Evolutionary conservation across 352 stramenopile genomes (phyloP).

Genomic region (Pythium plurisporium): DNA sequence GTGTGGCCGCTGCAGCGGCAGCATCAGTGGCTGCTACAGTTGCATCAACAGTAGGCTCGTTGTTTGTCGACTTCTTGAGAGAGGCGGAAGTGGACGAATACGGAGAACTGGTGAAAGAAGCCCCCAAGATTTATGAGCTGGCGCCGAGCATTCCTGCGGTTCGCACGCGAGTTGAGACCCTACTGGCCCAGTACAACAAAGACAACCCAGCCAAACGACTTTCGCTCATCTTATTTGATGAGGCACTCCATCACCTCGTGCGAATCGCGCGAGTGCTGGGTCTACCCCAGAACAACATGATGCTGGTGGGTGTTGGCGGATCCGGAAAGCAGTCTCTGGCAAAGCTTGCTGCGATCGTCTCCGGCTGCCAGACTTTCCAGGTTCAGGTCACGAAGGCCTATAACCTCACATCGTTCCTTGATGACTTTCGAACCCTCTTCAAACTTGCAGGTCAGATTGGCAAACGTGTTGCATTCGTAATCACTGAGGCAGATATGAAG

Average conservation of each 20-base stretch:
- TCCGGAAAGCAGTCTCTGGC: conserved; percentile 98
- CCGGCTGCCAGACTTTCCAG: conserved; percentile 94
- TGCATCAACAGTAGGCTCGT: conserved; percentile 53
- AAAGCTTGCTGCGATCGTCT: conserved; percentile 95
- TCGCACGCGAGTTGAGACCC: conserved; percentile 89
- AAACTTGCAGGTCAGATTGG: conserved; percentile 95
- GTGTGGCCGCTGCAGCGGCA: too few species aligned
- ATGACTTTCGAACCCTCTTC: conserved; percentile 96
- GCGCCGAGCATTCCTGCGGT: conserved; percentile 92
- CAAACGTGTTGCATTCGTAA: conserved; percentile 97
- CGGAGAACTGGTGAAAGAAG: conserved; percentile 90
- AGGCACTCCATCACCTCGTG: conserved; percentile 95
- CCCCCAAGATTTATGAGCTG: conserved; percentile 97
- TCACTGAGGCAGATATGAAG: conserved; percentile 99
- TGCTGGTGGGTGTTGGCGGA: conserved; percentile 97
- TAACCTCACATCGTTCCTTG: conserved; percentile 96
- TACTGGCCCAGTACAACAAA: conserved; percentile 97
- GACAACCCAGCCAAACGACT: conserved; percentile 95
- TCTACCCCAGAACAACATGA: conserved; percentile 93
- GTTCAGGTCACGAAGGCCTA: conserved; percentile 98
- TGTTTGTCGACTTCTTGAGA: conserved; percentile 97
- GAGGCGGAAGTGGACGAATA: conserved; percentile 97
- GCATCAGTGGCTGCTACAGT: too few species aligned
- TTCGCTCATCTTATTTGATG: conserved; percentile 98
- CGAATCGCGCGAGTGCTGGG: conserved; percentile 95